Conservation (phyloP, 345 rosid genomes). For the Brassica incana region DNA sequence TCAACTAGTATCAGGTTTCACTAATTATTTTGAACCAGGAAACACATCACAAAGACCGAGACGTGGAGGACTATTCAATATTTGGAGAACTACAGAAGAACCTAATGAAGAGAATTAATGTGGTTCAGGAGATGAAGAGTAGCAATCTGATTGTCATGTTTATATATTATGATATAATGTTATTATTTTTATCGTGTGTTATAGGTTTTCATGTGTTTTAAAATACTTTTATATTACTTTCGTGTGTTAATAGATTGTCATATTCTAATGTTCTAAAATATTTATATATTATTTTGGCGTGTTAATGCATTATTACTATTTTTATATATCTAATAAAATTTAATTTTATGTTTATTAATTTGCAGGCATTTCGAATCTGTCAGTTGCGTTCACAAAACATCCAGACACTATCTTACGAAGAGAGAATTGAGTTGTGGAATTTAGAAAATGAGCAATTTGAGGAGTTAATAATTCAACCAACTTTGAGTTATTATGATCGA, state of each 20-base stretch:
- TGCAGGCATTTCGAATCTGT: background rate
- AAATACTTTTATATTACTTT: background rate
- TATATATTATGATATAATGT: background rate
- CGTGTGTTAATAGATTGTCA: background rate
- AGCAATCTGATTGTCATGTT: background rate
- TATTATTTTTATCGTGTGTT: background rate
- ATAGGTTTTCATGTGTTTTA: background rate
- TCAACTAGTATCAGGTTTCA: background rate
- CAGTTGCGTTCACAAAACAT: background rate
- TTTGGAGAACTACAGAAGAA: background rate
- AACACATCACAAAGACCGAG: background rate
- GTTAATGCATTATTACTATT: no score
- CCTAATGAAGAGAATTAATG: background rate
- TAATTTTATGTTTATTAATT: background rate
- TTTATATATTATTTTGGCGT: no score
- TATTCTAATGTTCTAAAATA: no score
- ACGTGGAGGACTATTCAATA: background rate
- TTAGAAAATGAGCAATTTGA: background rate
- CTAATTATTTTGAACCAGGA: background rate
- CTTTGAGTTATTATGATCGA: background rate
- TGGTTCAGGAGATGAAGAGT: background rate
- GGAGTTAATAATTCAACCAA: background rate
- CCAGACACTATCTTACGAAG: background rate
- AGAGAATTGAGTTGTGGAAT: background rate
- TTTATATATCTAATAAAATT: no score